A percentile compares a stretch with the other conserved stretches of the same genome.
phyloP scores from a whole-genome alignment of 148 eudicot species.

The Salicornia ramosissima region DNA sequence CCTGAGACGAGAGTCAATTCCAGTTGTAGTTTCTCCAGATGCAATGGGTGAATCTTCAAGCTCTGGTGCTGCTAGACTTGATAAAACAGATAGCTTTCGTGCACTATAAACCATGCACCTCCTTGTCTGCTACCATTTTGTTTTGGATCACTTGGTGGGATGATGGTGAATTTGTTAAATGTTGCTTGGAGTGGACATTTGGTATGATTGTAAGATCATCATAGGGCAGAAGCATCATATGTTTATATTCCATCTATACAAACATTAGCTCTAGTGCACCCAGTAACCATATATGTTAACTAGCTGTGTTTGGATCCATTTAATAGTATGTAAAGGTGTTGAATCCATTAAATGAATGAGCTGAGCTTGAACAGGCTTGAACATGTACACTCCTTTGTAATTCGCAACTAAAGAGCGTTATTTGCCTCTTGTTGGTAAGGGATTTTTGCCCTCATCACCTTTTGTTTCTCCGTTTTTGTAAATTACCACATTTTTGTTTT shows the following conservation, averaged over 20 bases:
- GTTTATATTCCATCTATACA: background rate
- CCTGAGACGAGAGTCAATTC: slow-evolving; percentile 32
- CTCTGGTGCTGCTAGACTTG: slow-evolving; percentile 40
- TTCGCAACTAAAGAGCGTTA: too few species aligned
- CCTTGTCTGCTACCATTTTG: background rate
- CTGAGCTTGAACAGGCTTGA: too few species aligned
- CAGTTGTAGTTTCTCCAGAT: slow-evolving; percentile 33
- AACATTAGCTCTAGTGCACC: background rate
- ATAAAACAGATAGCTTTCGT: slow-evolving; percentile 40
- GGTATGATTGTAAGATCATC: background rate
- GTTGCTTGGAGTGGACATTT: background rate
- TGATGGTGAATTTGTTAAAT: background rate
- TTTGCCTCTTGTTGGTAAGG: too few species aligned
- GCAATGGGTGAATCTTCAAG: slow-evolving; percentile 48
- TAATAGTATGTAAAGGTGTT: too few species aligned
- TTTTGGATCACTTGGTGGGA: background rate
- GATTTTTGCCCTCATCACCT: too few species aligned
- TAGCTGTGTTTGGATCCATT: too few species aligned
- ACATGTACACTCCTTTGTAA: too few species aligned
- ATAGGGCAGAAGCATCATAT: background rate
- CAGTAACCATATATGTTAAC: background rate
- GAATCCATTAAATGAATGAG: too few species aligned
- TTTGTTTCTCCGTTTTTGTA: too few species aligned
- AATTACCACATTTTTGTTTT: too few species aligned
- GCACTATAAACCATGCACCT: slow-evolving; percentile 15